Evolutionary conservation across 257 asterid genomes (phyloP), one percentile per base, ranked within the genome.

Genomic region (Solanum chiquidenum): DNA sequence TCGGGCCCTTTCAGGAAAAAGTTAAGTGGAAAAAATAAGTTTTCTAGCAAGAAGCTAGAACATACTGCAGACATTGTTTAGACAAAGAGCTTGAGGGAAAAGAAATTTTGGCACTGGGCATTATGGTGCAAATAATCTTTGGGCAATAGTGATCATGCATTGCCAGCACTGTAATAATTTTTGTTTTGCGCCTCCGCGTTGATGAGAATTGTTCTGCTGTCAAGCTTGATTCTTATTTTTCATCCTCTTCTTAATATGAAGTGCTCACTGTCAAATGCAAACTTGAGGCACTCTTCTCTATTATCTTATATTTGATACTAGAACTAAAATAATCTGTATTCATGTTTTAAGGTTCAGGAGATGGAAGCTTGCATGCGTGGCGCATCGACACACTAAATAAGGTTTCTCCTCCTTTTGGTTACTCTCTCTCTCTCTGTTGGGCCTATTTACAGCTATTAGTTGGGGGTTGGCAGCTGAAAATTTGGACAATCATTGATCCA

Each of bases 331-430:
- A 68, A 7, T 10, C 40, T 83, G 44, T 31, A 44, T 86, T 75
- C 68, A 27, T 87, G 79, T 90, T 89, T 75, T 72, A 93, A 97
- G 99, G 99, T 90, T 95, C 99, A 79, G 99, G 98, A 62, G 98
- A 97, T 88, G 99, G 99, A 87, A 91, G 89, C 86, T 89, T 97
- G 87, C 96, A 95, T 83, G 98, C 97, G 5, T 97, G 99, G 98
- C 95, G 90, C 93, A 91, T 95, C 89, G 90, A 90, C 76, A 94
- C 95, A 80, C 93, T 92, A 69, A 87, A 91, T 62, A 94, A 96
- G 99, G 99, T 94, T 34, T 34, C 86, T 9, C 12, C 58, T 31
- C 52, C 49, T 35, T 35, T 73, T 73, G 82, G 52, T 74, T 74
- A 9, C 49, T 35, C 46, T 33, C 76, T 64, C 29, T 23, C 72